Evolutionary conservation across 192 early-diverging fungal species (phyloP), one percentile per base, ranked within the genome.

Genomic region (Rhizophagus sp.): DNA sequence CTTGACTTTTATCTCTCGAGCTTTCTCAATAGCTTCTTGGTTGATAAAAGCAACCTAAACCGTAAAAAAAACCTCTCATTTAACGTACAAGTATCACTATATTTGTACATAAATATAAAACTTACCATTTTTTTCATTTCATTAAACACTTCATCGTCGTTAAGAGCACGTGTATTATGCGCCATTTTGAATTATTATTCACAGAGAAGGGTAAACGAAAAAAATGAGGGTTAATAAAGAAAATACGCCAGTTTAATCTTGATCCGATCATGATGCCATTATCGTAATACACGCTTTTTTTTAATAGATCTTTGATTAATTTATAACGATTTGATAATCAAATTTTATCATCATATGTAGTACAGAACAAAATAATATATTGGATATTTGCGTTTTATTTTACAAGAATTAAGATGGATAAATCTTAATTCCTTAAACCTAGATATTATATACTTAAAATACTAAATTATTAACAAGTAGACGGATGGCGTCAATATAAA

Each of bases 41-140:
- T 96, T 96, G 89, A 99, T 99, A 88, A 99, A 99, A 41, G 94
- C 91, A 57, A 98, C 93, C 95, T 96, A 81, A 70, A 76, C 9
- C 10, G 12, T 61, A 44, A 30, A 49, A 15, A 24, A 4, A 65
- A 27, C 36, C 47, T 65, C 36, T 19, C 25, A 4, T 39, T 24
- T 34, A 15, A 27, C 1, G 52, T 44, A 34, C 25, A 78, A 81
- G 73, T 63, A n/a, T 70, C 1, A 2, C 13, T 49, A 39, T 69
- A 19, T 22, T 47, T 30, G 64, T 66, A 36, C 34, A 75, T 19
- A 22, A 24, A 52, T 19, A 2, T 34, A 62, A 1, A 70, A 47
- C 84, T 4, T 84, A 95, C 96, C 97, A 99, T 98, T 90, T 99
- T 99, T 87, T 91, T 94, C 97, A 99, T 99, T 91, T 99, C 97